A percentile compares a stretch with the other conserved stretches of the same genome.
phyloP scores from a whole-genome alignment of 176 grass and related monocot genomes.

The Canna indica region DNA sequence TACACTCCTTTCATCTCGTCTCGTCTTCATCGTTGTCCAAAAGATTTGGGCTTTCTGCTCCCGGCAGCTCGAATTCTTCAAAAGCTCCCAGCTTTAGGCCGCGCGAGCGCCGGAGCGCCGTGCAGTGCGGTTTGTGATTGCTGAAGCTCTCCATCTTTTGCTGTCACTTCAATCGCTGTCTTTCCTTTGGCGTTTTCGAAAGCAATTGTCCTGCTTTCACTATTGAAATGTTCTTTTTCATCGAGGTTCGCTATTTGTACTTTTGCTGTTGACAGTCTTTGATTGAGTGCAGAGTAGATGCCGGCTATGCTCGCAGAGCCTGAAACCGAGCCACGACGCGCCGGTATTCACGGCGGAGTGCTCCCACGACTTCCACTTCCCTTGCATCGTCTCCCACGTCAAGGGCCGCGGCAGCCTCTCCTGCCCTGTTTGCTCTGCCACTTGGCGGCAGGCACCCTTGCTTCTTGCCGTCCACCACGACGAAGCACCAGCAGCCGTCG shows the following conservation, averaged over 20 bases:
- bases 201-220: not conserved
- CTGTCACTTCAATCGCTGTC: not conserved
- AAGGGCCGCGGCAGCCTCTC: slow-evolving; percentile 33
- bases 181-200: not conserved
- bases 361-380: slow-evolving; percentile 82
- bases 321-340: slow-evolving; percentile 49
- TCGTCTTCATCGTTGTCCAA: not conserved
- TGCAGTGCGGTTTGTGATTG: no score
- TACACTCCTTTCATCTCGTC: no score
- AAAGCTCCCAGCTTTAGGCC: not conserved
- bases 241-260: not conserved
- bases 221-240: not conserved
- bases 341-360: slow-evolving; percentile 97
- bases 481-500: not conserved
- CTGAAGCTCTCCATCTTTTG: no score
- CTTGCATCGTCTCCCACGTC: slow-evolving; percentile 63
- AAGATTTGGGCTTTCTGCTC: not conserved
- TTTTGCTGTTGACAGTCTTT: not conserved
- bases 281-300: slow-evolving; percentile 46
- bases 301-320: slow-evolving; percentile 55
- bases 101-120: not conserved
- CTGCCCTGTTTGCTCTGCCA: slow-evolving; percentile 69
- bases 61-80: no score
- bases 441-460: slow-evolving; percentile 61
- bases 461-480: slow-evolving; percentile 33